Evolutionary conservation across 768 basidiomycete species (phyloP).

Genomic region (Mycena sanguinolenta): DNA sequence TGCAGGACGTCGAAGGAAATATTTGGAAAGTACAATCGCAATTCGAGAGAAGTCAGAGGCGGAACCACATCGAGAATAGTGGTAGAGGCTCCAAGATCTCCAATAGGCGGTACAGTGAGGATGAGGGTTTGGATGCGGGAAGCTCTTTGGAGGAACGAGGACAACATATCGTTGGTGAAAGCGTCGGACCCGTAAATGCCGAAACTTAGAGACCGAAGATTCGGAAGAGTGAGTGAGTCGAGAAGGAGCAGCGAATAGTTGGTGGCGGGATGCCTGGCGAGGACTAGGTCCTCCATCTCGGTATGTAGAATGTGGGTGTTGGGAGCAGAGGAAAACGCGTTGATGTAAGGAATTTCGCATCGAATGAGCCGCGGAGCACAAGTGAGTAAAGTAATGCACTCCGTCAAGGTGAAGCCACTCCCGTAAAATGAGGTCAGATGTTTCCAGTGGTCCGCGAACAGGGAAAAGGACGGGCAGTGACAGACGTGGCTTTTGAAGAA

Average conservation of each 20-base stretch:
- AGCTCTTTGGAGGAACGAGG: not conserved
- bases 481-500: not conserved
- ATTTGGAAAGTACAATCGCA: not conserved
- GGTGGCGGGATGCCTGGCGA: not conserved
- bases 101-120: not conserved
- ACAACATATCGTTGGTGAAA: not conserved
- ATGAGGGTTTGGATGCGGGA: not conserved
- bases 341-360: not conserved
- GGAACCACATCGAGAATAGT: conserved; percentile 3
- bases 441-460: not conserved
- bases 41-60: not conserved
- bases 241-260: not conserved
- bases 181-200: not conserved
- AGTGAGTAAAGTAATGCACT: not conserved
- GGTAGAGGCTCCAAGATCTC: not conserved
- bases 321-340: not conserved
- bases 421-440: not conserved
- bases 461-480: not conserved
- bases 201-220: not conserved
- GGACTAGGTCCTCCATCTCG: not conserved
- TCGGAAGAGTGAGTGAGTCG: not conserved
- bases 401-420: not conserved
- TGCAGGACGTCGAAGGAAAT: not conserved
- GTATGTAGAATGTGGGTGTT: not conserved
- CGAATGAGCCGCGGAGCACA: not conserved